Base-by-base conservation (phyloP, 768 basidiomycete genomes). In the Hebeloma cylindrosporum region DNA sequence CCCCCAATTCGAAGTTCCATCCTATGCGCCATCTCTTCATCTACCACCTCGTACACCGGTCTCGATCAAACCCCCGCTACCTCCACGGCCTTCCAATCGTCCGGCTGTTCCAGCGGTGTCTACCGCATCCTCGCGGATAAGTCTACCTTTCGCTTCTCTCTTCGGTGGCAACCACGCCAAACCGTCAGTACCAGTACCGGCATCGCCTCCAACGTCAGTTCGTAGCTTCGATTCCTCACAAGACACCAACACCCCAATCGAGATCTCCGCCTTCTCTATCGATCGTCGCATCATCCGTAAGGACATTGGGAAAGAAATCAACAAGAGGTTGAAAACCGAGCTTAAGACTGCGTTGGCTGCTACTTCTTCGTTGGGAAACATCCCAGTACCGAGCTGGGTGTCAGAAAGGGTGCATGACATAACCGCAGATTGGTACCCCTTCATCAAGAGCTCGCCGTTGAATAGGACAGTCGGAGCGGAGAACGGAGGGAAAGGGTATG, bases 111-210 rank as follows among this genome's bases (percentile, higher is more conserved):
- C 58, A 3, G 49, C 36, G 3, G 44, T 47, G 27, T 41, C 51
- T 32, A 31, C 59, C 13, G 36, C 59, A 16, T 36, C 70, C 0
- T 72, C 80, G 0, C 73, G 87, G 0, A 72, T 90, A 8, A 63
- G 76, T 20, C 86, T 85, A 54, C 83, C 89, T 0, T 93, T 93
- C 53, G 84, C 88, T 0, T 84, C 85, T 1, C 73, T 93, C n/a
- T 91, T 90, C 54, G 86, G 67, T 57, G 45, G 57, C 56, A 45
- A 33, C 20, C 17, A 58, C 63, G 40, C 64, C 53, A 54, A 61
- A 40, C 29, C 56, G 11, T 27, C 62, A 2, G 50, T 60, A 14
- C 49, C 70, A 20, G 51, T 65, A 2, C 44, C 72, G 1, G 34
- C 48, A 46, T 65, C 48, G 42, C 70, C 51, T 25, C 65, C 53